Percentiles rank a stretch among this genome's conserved stretches.
Conservation (phyloP, 768 basidiomycete genomes). For the Artomyces pyxidatus region DNA sequence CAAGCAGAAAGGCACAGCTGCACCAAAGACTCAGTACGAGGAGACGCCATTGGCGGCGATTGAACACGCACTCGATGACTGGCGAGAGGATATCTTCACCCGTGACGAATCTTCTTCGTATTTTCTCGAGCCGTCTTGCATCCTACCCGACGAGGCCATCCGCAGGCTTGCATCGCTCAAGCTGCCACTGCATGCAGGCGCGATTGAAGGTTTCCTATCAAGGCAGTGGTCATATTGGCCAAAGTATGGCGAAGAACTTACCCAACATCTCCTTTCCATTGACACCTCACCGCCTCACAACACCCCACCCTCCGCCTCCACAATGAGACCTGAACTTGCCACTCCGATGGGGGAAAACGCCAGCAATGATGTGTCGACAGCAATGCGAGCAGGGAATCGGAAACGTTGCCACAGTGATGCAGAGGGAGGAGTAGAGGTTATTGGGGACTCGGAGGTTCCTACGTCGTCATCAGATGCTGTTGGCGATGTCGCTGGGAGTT, state of each 20-base stretch:
- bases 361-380: too few species aligned
- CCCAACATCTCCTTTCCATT: not conserved
- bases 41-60: not conserved
- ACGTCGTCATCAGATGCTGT: too few species aligned
- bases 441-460: too few species aligned
- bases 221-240: not conserved
- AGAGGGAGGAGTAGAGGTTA: too few species aligned
- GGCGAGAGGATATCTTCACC: not conserved
- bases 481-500: too few species aligned
- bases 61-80: not conserved
- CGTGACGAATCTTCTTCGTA: not conserved
- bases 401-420: too few species aligned
- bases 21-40: not conserved
- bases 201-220: not conserved
- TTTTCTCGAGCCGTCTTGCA: not conserved
- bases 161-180: not conserved
- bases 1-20: not conserved
- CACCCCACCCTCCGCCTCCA: too few species aligned
- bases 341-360: too few species aligned
- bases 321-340: too few species aligned
- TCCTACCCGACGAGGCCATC: not conserved
- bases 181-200: not conserved
- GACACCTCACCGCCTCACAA: not conserved
- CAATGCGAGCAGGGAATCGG: too few species aligned
- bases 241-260: not conserved